A percentile compares a stretch with the other conserved stretches of the same genome.
phyloP scores from a whole-genome alignment of 352 stramenopile species.

The Hyaloperonospora brassicae region DNA sequence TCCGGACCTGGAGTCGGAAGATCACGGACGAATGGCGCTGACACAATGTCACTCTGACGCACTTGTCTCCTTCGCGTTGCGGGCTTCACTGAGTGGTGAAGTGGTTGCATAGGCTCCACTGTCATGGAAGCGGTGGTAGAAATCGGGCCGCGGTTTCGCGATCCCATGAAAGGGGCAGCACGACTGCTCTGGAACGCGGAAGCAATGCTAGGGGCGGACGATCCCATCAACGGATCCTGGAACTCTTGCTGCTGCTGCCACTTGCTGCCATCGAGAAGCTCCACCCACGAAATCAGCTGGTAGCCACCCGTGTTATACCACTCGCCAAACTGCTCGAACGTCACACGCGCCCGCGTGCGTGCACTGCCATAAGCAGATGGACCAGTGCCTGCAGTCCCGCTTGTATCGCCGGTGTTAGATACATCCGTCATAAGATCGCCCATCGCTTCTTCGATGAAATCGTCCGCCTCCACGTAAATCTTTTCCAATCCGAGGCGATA shows the following conservation, averaged over 20 bases:
- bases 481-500: constrained; percentile 79
- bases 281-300: constrained; percentile 79
- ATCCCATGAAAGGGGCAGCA: constrained; percentile 34
- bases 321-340: constrained; percentile 87
- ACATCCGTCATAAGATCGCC: constrained; percentile 81
- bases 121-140: constrained; percentile 28
- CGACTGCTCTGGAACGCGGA: constrained; percentile 27
- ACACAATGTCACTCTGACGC: constrained; percentile 78
- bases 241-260: constrained; percentile 78
- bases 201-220: constrained; percentile 20
- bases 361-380: constrained; percentile 60
- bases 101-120: constrained; percentile 52
- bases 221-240: constrained; percentile 39
- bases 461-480: constrained; percentile 80
- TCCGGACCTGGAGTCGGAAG: constrained; percentile 13
- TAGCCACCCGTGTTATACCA: constrained; percentile 85
- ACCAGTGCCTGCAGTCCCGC: constrained; percentile 17
- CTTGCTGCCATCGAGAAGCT: constrained; percentile 74
- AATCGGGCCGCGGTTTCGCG: constrained; percentile 39
- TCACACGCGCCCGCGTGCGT: constrained; percentile 60
- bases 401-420: constrained; percentile 37
- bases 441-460: constrained; percentile 83
- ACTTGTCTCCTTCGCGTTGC: constrained; percentile 61
- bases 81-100: constrained; percentile 44
- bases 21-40: constrained; percentile 44